Base-by-base conservation (phyloP, 345 rosid species). In the Heritiera littoralis region DNA sequence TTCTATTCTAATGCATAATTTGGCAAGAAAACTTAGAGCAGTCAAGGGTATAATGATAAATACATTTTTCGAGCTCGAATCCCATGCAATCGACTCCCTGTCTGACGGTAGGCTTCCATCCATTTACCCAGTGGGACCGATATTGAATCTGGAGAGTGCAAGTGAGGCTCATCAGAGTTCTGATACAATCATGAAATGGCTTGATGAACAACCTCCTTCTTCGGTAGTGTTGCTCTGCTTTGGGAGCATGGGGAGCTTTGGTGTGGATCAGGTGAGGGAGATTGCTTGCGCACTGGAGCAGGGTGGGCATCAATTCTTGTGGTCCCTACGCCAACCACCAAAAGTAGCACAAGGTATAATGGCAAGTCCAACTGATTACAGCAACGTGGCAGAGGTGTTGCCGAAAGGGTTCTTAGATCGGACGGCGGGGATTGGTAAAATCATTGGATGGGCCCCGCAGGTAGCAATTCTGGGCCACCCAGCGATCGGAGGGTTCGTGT, bases 241-340 rank as follows among this genome's bases (percentile, higher is more conserved):
- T 2, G 74, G 74, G n/a, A 69, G 74, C 38, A 12, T 2, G 58
- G 74, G 74, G 17, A 69, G 74, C 5, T 69, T 69, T n/a, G 51
- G 40, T 20, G 56, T 0, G 20, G 74, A 69, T 69, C 74, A 69
- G 17, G 74, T 48, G 20, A 69, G 32, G 48, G 74, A 69, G 38
- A 69, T 69, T 13, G 74, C 74, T 1, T 6, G 28, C n/a, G 66
- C 43, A 7, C 41, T 63, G 6, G 66, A 30, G 15, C 41, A 63
- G 17, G 12, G 41, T 30, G 41, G 74, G 4, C 74, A 69, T 1
- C 74, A 41, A 13, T 69, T 69, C 38, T 69, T 69, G 41, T 69
- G 74, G 74, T 46, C 56, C 11, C 40, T 69, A 48, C 58, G 74
- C 6, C 58, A 5, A 48, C 40, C 74, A 9, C 35, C 38, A 6